Conservation (phyloP, 208 protist species). For the Leishmania major region DNA sequence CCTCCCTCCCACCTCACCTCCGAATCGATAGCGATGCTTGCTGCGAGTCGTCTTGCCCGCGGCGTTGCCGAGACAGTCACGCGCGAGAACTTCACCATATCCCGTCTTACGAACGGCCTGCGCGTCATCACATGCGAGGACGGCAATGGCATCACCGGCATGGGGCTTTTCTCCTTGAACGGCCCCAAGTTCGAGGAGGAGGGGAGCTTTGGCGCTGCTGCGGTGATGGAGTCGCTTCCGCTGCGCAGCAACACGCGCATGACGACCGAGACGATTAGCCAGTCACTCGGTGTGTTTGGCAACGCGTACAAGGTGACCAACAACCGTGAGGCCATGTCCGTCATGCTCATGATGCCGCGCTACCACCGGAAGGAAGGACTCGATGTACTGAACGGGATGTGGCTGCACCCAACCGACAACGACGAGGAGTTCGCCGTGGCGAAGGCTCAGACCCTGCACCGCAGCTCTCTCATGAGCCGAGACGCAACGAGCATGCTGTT, state of each 20-base stretch:
- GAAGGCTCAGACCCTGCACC: slow-evolving; percentile 62
- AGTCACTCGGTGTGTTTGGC: slow-evolving; percentile 68
- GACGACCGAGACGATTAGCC: slow-evolving; percentile 56
- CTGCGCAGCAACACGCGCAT: slow-evolving; percentile 67
- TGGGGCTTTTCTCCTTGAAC: slow-evolving; percentile 88
- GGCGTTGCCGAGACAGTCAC: slow-evolving; percentile 50
- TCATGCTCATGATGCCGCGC: slow-evolving; percentile 80
- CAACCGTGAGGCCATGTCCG: slow-evolving; percentile 84
- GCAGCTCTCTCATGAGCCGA: slow-evolving; percentile 45
- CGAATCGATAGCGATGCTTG: slow-evolving; percentile 45
- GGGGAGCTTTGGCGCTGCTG: slow-evolving; percentile 54
- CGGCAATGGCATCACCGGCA: slow-evolving; percentile 77
- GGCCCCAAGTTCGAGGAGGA: slow-evolving; percentile 84
- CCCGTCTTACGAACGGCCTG: slow-evolving; percentile 75
- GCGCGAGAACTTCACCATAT: slow-evolving; percentile 77
- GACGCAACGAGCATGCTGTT: slow-evolving; percentile 87
- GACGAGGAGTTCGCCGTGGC: slow-evolving; percentile 68
- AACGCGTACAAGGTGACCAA: slow-evolving; percentile 87
- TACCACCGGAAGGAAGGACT: slow-evolving; percentile 82
- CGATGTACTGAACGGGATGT: slow-evolving; percentile 80
- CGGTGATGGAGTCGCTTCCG: slow-evolving; percentile 81
- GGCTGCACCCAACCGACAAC: slow-evolving; percentile 68
- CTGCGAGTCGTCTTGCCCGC: slow-evolving; percentile 32
- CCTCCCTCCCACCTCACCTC: neutral
- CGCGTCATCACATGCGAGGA: slow-evolving; percentile 88